Evolutionary conservation across 768 basidiomycete genomes (phyloP).

Genomic region (Trametes cubensis): DNA sequence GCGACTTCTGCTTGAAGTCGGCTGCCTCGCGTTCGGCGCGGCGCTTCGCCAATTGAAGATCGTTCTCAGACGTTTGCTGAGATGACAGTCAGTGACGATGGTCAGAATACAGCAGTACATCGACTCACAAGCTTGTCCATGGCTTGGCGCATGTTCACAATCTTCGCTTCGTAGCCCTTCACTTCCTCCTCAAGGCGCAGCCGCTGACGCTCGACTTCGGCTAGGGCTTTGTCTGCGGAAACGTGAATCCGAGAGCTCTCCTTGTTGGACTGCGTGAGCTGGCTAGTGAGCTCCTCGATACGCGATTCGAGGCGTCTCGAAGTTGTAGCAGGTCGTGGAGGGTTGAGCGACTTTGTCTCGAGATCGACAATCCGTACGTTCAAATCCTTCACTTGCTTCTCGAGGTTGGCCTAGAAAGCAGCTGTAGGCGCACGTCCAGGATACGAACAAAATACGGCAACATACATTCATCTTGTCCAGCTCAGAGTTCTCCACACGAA

Average conservation of each 20-base stretch:
- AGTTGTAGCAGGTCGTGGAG: conserved; percentile 54
- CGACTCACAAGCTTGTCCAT: conserved; percentile 64
- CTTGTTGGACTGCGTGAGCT: conserved; percentile 55
- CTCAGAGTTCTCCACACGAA: conserved; percentile 80
- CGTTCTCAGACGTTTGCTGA: conserved; percentile 71
- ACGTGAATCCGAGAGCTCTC: conserved; percentile 44
- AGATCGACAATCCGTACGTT: conserved; percentile 83
- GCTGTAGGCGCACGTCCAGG: background rate
- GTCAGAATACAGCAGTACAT: background rate
- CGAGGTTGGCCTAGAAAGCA: conserved; percentile 65
- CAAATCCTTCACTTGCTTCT: conserved; percentile 84
- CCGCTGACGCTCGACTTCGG: conserved; percentile 65
- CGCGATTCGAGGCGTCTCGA: conserved; percentile 67
- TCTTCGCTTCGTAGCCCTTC: conserved; percentile 58
- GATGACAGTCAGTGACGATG: conserved; percentile 4
- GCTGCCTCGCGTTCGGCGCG: conserved; percentile 76
- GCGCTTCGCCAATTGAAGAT: conserved; percentile 71
- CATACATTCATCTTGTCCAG: conserved; percentile 77
- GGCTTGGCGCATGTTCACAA: conserved; percentile 55
- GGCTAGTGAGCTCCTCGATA: conserved; percentile 71
- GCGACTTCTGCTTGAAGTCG: conserved; percentile 70
- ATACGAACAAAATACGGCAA: conserved; percentile 9
- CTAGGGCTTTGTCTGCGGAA: conserved; percentile 54
- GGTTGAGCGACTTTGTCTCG: conserved; percentile 75
- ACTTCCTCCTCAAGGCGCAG: conserved; percentile 67